Percentiles rank a stretch among this genome's conserved stretches.
These are phyloP conservation scores for Aureobasidium subglaciale DNA, from an alignment of 2,329 filamentous ascomycete genomes.

Conservation along the genomic window DNA sequence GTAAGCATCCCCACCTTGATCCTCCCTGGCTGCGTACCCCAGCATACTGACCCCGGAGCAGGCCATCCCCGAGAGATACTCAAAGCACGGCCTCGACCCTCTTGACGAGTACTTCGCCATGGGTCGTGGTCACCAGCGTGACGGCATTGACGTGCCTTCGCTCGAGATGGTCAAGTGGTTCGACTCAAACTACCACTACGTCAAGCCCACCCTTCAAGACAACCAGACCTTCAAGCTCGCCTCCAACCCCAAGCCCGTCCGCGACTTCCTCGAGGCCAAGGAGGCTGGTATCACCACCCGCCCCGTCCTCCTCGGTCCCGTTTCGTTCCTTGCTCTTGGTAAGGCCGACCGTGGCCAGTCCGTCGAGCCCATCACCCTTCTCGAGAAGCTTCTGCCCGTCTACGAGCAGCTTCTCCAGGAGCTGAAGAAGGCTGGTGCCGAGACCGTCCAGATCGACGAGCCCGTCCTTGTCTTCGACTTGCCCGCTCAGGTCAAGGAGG, in stretches of 20 bases:
- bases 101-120: constrained; percentile 99
- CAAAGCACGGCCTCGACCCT: constrained; percentile 75
- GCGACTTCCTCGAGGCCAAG: constrained; percentile 95
- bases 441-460: constrained; percentile 98
- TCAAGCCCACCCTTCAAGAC: constrained; percentile 97
- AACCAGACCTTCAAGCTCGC: constrained; percentile 92
- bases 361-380: constrained; percentile 86
- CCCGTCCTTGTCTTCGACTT: constrained; percentile 94
- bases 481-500: constrained; percentile 79
- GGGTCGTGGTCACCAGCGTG: constrained; percentile 97
- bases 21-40: background rate
- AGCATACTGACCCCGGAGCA: constrained; percentile 30
- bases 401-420: constrained; percentile 88
- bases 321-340: constrained; percentile 94
- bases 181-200: constrained; percentile 99
- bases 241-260: constrained; percentile 83
- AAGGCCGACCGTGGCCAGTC: constrained; percentile 94
- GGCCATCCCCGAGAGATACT: constrained; percentile 90
- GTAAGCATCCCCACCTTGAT: constrained; percentile 49
- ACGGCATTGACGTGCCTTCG: constrained; percentile 80
- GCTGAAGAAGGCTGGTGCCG: constrained; percentile 93
- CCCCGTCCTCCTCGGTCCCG: constrained; percentile 89
- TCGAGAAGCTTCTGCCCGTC: constrained; percentile 87
- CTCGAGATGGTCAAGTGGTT: constrained; percentile 99
- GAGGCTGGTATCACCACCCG: constrained; percentile 88